Evolutionary conservation across 2,329 filamentous ascomycete species (phyloP), one percentile per base, ranked within the genome.

Genomic region (Stagonosporopsis chrysanthemi): DNA sequence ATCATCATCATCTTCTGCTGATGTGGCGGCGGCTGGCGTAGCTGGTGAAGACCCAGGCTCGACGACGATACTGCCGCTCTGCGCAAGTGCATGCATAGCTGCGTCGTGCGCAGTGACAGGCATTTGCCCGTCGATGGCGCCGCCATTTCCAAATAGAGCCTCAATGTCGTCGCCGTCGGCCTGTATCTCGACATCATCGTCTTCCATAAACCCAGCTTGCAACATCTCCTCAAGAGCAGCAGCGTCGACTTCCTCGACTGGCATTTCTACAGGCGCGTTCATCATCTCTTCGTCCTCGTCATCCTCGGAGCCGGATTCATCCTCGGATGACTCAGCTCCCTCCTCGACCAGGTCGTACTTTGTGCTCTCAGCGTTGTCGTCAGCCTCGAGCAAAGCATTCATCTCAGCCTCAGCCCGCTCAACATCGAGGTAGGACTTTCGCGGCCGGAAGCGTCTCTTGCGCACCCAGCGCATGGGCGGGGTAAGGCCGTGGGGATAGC

Each of bases 401-500:
- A 96, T 91, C 65, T 90, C 86, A 53, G 88, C 86, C 70, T 96
- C 92, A 46, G 94, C 91, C 65, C 91, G 89, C 72, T 94, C 89
- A 61, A 95, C 93, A 63, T 93, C 90, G 58, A 91, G 88, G 55
- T 92, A 88, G 58, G 88, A 91, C 50, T 94, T 86, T 3, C 91
- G 88, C 71, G 93, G 92, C 56, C 92, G 86, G 77, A 96, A 96
- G 29, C 92, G 85, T 26, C 91, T 86, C 73, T 91, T 92, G 40
- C 90, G 84, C 40, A 90, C 91, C 80, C 91, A 91, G 71, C 91
- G 90, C 88, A 96, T 91, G 1, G 92, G 92, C 5, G 92, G 91
- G 1, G 92, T 95, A 19, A 97, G 81, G 29, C 92, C 92, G 75
- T 96, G 92, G 1, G 92, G 90, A 81, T 90, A 96, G 70, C 81